A percentile compares a stretch with the other conserved stretches of the same genome.
These are phyloP conservation scores for Coelastrella sp. DNA, from an alignment of 139 green algal genomes.

Conservation along the genomic window DNA sequence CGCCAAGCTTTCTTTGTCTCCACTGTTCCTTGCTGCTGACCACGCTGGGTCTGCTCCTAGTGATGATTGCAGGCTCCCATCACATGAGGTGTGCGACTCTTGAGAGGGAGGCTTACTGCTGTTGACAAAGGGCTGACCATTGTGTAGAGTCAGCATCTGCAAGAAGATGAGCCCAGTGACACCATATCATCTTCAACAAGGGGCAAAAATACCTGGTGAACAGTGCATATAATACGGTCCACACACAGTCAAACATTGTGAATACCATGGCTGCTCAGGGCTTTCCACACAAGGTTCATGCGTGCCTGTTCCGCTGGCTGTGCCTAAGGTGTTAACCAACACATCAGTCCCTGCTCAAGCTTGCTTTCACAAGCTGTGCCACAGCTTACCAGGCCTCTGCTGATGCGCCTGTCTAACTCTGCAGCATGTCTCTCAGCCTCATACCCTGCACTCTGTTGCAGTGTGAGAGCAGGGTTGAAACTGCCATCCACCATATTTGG, in stretches of 20 bases:
- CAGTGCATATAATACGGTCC: too few species aligned
- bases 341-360: not conserved
- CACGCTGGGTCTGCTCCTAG: not conserved
- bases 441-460: constrained; percentile 17
- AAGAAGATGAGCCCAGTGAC: not conserved
- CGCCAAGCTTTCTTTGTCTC: not conserved
- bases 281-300: too few species aligned
- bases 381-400: constrained; percentile 55
- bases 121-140: constrained; percentile 14
- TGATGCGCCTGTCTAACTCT: constrained; percentile 54
- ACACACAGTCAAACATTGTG: too few species aligned
- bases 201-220: not conserved
- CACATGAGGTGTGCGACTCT: not conserved
- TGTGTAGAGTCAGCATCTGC: constrained; percentile 34
- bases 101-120: not conserved
- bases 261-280: too few species aligned
- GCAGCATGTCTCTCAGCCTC: constrained; percentile 1
- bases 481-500: constrained; percentile 25
- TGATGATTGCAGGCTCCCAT: not conserved
- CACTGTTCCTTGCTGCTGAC: not conserved
- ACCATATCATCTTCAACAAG: not conserved
- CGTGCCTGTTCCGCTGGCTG: too few species aligned
- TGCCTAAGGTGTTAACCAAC: not conserved
- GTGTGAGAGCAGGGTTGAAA: constrained; percentile 27
- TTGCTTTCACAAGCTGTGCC: not conserved